Percentiles rank a stretch among this genome's conserved stretches.
Conservation (phyloP, 148 eudicot genomes). For the Amaranthus hypochondriacus region DNA sequence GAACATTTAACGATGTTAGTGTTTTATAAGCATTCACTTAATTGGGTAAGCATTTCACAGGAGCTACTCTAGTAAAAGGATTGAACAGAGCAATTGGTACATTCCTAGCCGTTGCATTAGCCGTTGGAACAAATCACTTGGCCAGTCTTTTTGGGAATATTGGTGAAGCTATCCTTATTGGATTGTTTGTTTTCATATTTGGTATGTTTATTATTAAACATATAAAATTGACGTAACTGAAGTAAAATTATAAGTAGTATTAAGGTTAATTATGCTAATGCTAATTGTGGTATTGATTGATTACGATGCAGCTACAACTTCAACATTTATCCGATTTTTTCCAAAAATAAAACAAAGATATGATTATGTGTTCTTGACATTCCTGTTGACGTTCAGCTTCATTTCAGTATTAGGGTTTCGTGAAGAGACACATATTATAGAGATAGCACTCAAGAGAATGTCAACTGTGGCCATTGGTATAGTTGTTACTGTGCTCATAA, state of each 20-base stretch:
- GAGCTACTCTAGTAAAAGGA: constrained; percentile 70
- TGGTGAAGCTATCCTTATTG: constrained; percentile 58
- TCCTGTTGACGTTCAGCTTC: constrained; percentile 61
- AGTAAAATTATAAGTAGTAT: too few relatives aligned
- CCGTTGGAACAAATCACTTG: constrained; percentile 59
- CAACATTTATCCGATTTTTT: constrained; percentile 56
- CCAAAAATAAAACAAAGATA: constrained; percentile 58
- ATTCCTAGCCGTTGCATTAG: constrained; percentile 53
- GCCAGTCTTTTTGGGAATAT: constrained; percentile 45
- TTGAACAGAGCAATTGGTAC: constrained; percentile 64
- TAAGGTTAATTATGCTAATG: neutral
- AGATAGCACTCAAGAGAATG: constrained; percentile 46
- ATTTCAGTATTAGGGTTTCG: constrained; percentile 53
- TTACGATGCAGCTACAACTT: constrained; percentile 40
- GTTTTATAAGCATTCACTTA: too few relatives aligned
- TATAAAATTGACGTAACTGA: too few relatives aligned
- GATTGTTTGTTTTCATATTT: constrained; percentile 48
- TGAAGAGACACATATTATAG: constrained; percentile 32
- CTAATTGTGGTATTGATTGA: constrained; percentile 1
- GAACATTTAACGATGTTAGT: too few relatives aligned
- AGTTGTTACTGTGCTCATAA: constrained; percentile 34
- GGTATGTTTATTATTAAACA: constrained; percentile 30
- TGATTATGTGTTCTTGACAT: constrained; percentile 62
- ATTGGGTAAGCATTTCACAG: constrained; percentile 22
- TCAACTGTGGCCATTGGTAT: constrained; percentile 54